Evolutionary conservation across 129 eudicot genomes (phyloP).

Genomic region (Dittrichia graveolens): DNA sequence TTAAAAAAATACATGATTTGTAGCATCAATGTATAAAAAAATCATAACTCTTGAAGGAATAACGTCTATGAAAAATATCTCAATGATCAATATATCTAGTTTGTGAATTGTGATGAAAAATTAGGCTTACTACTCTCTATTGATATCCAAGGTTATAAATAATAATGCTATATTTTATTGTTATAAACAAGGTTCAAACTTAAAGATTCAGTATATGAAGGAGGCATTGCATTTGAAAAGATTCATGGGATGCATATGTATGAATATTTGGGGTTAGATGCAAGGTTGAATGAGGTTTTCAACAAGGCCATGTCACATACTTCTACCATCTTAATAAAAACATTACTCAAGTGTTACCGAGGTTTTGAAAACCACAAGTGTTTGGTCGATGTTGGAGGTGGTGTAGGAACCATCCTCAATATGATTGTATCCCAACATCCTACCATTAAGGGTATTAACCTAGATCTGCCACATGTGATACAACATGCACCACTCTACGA

Average conservation of each 20-base stretch:
- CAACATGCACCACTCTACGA: slow-evolving; percentile 21
- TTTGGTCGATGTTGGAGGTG: slow-evolving; percentile 40
- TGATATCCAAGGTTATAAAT: too few species aligned
- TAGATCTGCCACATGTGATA: slow-evolving; percentile 39
- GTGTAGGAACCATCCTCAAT: slow-evolving; percentile 28
- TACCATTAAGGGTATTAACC: slow-evolving; percentile 28
- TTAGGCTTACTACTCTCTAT: too few species aligned
- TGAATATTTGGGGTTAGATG: slow-evolving; percentile 25
- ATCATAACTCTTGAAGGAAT: too few species aligned
- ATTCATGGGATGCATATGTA: slow-evolving; percentile 26
- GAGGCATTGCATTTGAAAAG: slow-evolving; percentile 32
- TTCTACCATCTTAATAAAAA: slow-evolving; percentile 16
- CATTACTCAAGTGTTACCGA: slow-evolving; percentile 23
- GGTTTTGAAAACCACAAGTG: slow-evolving; percentile 26
- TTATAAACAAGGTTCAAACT: slow-evolving; percentile 20
- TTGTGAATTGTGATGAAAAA: too few species aligned
- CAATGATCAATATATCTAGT: too few species aligned
- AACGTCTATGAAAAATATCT: too few species aligned
- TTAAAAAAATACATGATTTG: too few species aligned
- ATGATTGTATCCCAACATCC: slow-evolving; percentile 21
- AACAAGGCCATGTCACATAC: slow-evolving; percentile 33
- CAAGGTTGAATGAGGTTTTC: slow-evolving; percentile 27
- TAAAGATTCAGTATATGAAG: slow-evolving; percentile 28
- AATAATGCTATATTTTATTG: neutral
- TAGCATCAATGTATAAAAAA: too few species aligned